These are phyloP conservation scores for Verbascum thapsus DNA, from an alignment of 257 asterid genomes.

Conservation along the genomic window DNA sequence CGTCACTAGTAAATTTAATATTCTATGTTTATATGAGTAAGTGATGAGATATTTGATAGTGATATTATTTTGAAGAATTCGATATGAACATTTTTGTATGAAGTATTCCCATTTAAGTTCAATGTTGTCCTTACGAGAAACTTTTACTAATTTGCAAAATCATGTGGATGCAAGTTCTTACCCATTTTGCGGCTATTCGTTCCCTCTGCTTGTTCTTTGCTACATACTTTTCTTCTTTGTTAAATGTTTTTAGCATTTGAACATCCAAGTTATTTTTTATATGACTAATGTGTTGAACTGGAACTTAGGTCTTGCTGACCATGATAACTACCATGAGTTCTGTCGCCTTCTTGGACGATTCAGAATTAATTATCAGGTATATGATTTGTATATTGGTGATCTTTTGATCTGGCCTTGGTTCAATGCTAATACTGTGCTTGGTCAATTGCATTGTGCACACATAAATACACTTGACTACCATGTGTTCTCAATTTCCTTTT, in stretches of 20 bases:
- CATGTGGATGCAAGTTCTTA: slow-evolving; percentile 9
- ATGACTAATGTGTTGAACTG: slow-evolving; percentile 39
- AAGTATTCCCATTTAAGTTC: slow-evolving; percentile 3
- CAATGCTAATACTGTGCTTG: slow-evolving; percentile 12
- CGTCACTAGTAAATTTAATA: background rate
- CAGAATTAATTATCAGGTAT: slow-evolving; percentile 93
- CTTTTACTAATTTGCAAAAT: background rate
- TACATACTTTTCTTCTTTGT: slow-evolving; percentile 16
- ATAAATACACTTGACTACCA: slow-evolving; percentile 1
- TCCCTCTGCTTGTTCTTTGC: slow-evolving; percentile 20
- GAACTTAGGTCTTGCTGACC: slow-evolving; percentile 84
- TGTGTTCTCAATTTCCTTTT: slow-evolving; percentile 15
- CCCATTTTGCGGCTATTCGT: background rate
- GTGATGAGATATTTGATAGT: background rate
- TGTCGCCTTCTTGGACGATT: slow-evolving; percentile 99
- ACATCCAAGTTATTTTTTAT: slow-evolving; percentile 20
- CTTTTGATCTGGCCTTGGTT: slow-evolving; percentile 27
- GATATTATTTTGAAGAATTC: slow-evolving; percentile 11
- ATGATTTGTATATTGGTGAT: slow-evolving; percentile 13
- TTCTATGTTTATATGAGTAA: background rate
- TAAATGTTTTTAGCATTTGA: slow-evolving; percentile 22
- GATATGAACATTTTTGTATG: background rate
- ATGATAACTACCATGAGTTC: slow-evolving; percentile 97
- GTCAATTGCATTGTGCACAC: background rate
- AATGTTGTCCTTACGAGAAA: slow-evolving; percentile 5